These are phyloP conservation scores for Leccinum colubrinum DNA, from an alignment of 1,284 basidiomycete species.

Conservation along the genomic window DNA sequence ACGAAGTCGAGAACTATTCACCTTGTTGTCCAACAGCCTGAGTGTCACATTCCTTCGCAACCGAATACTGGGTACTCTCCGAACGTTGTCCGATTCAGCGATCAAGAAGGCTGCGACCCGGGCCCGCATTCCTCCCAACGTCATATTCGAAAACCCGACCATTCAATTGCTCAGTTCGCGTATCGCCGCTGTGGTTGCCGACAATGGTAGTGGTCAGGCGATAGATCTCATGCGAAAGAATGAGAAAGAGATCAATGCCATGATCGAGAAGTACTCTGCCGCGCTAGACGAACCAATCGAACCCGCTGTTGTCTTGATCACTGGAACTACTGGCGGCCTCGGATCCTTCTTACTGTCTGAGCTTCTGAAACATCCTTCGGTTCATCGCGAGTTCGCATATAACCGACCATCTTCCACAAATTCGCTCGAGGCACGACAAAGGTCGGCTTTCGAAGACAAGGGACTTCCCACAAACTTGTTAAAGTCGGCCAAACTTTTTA, in stretches of 20 bases:
- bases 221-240: background rate
- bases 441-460: constrained; percentile 9
- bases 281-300: background rate
- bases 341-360: constrained; percentile 26
- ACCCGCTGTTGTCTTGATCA: constrained; percentile 23
- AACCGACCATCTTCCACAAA: constrained; percentile 17
- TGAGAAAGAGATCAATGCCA: constrained; percentile 9
- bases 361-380: constrained; percentile 14
- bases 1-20: background rate
- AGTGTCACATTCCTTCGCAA: constrained; percentile 30
- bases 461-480: constrained; percentile 6
- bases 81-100: constrained; percentile 5
- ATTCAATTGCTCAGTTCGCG: constrained; percentile 10
- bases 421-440: constrained; percentile 9
- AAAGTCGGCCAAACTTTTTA: constrained; percentile 9
- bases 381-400: constrained; percentile 24
- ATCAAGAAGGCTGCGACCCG: background rate
- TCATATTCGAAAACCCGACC: constrained; percentile 22
- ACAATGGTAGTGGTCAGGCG: background rate
- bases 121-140: constrained; percentile 11
- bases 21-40: constrained; percentile 16
- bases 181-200: constrained; percentile 7
- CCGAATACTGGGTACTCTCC: constrained; percentile 24
- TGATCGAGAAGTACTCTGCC: constrained; percentile 15
- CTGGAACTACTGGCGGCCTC: constrained; percentile 33